Conservation (phyloP, 2,329 filamentous ascomycete genomes). For the Paraphoma sp. region DNA sequence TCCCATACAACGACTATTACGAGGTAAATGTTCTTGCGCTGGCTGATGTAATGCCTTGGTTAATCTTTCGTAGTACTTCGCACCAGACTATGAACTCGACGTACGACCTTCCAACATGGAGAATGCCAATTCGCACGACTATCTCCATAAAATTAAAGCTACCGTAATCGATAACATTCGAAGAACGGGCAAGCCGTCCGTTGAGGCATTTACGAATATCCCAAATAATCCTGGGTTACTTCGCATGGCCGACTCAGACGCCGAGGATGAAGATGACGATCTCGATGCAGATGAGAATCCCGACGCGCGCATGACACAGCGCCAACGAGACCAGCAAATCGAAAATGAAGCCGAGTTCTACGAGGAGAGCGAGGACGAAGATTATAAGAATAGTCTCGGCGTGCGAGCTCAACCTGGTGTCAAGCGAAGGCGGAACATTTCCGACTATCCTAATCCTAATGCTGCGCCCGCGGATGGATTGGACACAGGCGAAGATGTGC, state of each 20-base stretch:
- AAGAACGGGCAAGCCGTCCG: constrained; percentile 66
- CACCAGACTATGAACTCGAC: constrained; percentile 72
- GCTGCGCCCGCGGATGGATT: constrained; percentile 39
- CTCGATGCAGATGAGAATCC: constrained; percentile 86
- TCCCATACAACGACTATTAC: constrained; percentile 98
- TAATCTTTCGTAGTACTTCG: constrained; percentile 64
- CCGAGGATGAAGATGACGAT: constrained; percentile 68
- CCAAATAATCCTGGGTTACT: constrained; percentile 61
- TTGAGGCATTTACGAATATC: constrained; percentile 58
- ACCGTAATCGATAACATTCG: constrained; percentile 72
- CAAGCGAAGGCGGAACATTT: constrained; percentile 63
- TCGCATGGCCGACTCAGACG: constrained; percentile 68
- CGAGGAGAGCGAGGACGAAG: constrained; percentile 85
- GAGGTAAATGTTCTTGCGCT: constrained; percentile 55
- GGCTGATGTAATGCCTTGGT: neutral
- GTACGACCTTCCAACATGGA: constrained; percentile 76
- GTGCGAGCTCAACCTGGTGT: constrained; percentile 63
- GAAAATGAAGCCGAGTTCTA: constrained; percentile 77
- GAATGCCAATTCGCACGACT: constrained; percentile 72
- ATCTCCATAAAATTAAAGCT: constrained; percentile 70
- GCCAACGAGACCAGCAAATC: constrained; percentile 80
- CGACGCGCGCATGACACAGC: constrained; percentile 81
- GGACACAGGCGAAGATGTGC: constrained; percentile 13
- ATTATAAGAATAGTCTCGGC: constrained; percentile 75
- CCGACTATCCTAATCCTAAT: constrained; percentile 66